These are phyloP conservation scores for Fusarium sp. DNA, from an alignment of 2,329 filamentous ascomycete genomes.

Conservation along the genomic window DNA sequence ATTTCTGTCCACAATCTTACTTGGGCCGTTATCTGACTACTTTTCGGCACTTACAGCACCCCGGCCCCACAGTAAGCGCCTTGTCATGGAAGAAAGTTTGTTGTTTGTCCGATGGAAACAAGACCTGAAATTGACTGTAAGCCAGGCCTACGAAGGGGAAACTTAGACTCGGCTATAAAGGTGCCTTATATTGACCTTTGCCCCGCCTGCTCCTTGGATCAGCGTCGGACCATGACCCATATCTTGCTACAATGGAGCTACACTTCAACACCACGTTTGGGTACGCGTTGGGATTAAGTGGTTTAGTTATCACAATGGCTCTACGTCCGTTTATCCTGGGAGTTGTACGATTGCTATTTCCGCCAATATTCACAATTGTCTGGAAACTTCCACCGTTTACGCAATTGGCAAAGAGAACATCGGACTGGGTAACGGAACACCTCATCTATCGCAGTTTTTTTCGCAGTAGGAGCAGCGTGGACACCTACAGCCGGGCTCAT, in stretches of 20 bases:
- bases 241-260: not conserved
- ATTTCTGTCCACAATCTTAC: not conserved
- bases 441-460: not conserved
- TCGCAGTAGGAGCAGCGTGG: conserved; percentile 12
- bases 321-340: not conserved
- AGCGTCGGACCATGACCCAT: not conserved
- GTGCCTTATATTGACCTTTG: not conserved
- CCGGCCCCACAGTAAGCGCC: not conserved
- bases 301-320: not conserved
- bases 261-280: not conserved
- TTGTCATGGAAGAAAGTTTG: not conserved
- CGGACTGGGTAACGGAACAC: not conserved
- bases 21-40: not conserved
- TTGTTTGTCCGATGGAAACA: not conserved
- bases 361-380: not conserved
- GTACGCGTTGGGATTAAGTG: not conserved
- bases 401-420: not conserved
- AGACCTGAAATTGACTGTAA: not conserved
- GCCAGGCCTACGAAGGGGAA: not conserved
- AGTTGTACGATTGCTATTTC: not conserved
- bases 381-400: not conserved
- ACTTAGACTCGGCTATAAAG: not conserved
- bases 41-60: not conserved
- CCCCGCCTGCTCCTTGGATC: not conserved
- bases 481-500: conserved; percentile 6